These are phyloP conservation scores for Yamadazyma sp. DNA, from an alignment of 1,139 yeast genomes.

Conservation along the genomic window DNA sequence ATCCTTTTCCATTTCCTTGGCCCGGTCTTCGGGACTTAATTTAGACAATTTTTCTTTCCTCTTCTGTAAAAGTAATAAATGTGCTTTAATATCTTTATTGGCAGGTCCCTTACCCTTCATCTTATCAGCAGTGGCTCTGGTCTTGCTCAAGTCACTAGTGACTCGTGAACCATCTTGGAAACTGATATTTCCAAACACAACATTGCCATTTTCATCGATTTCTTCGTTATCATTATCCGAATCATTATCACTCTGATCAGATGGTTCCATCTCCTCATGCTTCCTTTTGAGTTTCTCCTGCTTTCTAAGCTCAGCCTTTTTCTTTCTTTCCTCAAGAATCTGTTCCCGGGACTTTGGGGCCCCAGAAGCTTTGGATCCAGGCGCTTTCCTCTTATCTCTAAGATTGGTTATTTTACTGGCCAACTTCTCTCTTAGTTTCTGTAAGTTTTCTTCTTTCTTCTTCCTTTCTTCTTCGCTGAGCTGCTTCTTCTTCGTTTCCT, in stretches of 20 bases:
- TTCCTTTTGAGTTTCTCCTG: slow-evolving; percentile 36
- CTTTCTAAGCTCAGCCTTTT: slow-evolving; percentile 42
- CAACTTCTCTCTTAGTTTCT: slow-evolving; percentile 67
- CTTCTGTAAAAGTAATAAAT: slow-evolving; percentile 69
- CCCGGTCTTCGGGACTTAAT: slow-evolving; percentile 64
- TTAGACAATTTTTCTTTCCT: slow-evolving; percentile 64
- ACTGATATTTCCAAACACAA: slow-evolving; percentile 78
- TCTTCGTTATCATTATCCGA: slow-evolving; percentile 30
- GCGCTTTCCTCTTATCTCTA: slow-evolving; percentile 86
- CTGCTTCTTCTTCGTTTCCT: slow-evolving; percentile 20
- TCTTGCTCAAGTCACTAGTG: slow-evolving; percentile 68
- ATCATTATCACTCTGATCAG: slow-evolving; percentile 30
- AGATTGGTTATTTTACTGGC: slow-evolving; percentile 68
- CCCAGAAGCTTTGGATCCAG: slow-evolving; percentile 76
- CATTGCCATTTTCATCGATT: slow-evolving; percentile 37
- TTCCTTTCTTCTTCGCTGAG: slow-evolving; percentile 47
- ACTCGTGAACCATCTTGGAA: slow-evolving; percentile 81
- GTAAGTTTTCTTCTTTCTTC: slow-evolving; percentile 55
- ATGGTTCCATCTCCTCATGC: slow-evolving; percentile 31
- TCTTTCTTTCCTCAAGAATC: slow-evolving; percentile 58
- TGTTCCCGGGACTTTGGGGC: slow-evolving; percentile 83
- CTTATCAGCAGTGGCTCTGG: slow-evolving; percentile 52
- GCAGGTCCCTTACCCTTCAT: slow-evolving; percentile 79
- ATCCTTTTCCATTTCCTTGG: slow-evolving; percentile 63
- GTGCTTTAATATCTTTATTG: slow-evolving; percentile 80